Evolutionary conservation across 371 early-diverging fungal genomes (phyloP).

Genomic region (Nematocida parisii): DNA sequence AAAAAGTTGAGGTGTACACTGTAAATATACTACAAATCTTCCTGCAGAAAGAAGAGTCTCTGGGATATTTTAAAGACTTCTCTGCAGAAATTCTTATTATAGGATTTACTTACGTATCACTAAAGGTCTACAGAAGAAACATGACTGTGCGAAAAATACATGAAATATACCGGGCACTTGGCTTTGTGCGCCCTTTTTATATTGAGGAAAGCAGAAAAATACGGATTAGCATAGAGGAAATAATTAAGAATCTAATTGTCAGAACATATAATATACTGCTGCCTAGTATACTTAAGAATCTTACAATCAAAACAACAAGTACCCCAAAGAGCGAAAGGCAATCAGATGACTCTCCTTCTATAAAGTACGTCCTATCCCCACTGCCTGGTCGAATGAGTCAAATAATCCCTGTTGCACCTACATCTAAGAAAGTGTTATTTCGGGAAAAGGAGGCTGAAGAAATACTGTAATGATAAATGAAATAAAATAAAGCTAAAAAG

Average conservation of each 20-base stretch:
- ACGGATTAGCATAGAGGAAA: conserved; percentile 26
- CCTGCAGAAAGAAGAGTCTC: conserved; percentile 23
- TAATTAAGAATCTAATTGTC: conserved; percentile 10
- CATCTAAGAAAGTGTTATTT: conserved; percentile 26
- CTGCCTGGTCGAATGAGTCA: conserved; percentile 57
- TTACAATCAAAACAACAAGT: background rate
- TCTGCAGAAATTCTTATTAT: conserved; percentile 30
- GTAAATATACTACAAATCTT: conserved; percentile 29
- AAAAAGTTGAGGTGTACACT: conserved; percentile 12
- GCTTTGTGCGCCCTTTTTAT: conserved; percentile 27
- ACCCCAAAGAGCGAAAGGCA: background rate
- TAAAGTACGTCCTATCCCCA: conserved; percentile 53
- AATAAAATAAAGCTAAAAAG: background rate
- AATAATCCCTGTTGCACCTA: conserved; percentile 33
- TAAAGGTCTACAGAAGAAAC: conserved; percentile 7
- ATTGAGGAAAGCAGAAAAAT: background rate
- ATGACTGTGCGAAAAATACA: background rate
- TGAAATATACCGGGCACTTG: conserved; percentile 27
- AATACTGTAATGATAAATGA: background rate
- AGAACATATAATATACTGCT: conserved; percentile 43
- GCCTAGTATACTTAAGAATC: conserved; percentile 9
- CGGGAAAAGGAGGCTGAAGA: background rate
- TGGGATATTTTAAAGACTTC: conserved; percentile 57
- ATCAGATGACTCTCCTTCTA: background rate
- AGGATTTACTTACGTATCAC: conserved; percentile 23